Evolutionary conservation across 2,329 filamentous ascomycete species (phyloP).

Genomic region (Alternaria brassicicola): DNA sequence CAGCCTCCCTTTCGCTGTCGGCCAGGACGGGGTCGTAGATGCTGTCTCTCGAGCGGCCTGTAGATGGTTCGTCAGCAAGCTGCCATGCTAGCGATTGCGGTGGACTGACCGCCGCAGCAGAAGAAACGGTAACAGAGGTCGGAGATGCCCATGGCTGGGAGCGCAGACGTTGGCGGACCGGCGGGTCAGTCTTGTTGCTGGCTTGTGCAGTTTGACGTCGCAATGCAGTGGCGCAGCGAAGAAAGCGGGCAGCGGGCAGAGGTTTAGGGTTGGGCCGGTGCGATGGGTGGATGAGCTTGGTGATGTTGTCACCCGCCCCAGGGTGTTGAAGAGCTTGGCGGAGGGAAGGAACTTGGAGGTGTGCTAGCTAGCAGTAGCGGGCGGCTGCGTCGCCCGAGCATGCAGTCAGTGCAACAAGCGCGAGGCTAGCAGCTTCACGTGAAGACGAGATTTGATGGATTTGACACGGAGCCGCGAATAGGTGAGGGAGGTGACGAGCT

Average conservation of each 20-base stretch:
- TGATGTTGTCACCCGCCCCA: constrained; percentile 9
- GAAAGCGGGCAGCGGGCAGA: constrained; percentile 20
- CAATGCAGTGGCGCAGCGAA: constrained; percentile 6
- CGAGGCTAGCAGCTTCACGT: constrained; percentile 2
- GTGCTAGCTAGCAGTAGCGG: constrained; percentile 10
- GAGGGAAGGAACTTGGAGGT: constrained; percentile 6
- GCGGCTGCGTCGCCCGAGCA: constrained; percentile 13
- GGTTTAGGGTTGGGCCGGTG: constrained; percentile 8
- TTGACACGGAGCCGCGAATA: too few species aligned
- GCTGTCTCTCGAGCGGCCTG: constrained; percentile 56
- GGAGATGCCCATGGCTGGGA: constrained; percentile 43
- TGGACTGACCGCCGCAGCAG: constrained; percentile 48
- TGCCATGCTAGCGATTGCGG: background rate
- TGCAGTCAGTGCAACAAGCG: constrained; percentile 9
- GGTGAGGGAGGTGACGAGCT: too few species aligned
- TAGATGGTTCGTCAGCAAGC: constrained; percentile 24
- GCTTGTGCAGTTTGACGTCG: background rate
- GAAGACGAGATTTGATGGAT: background rate
- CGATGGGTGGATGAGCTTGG: constrained; percentile 14
- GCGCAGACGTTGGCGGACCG: constrained; percentile 36
- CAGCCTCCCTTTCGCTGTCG: constrained; percentile 95
- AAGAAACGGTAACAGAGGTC: constrained; percentile 40
- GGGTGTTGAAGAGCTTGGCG: constrained; percentile 13
- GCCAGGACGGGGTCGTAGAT: constrained; percentile 71
- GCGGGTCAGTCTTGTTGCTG: constrained; percentile 12